phyloP scores from a whole-genome alignment of 1,139 yeast species.

The Lodderomyces jiufengensis region DNA sequence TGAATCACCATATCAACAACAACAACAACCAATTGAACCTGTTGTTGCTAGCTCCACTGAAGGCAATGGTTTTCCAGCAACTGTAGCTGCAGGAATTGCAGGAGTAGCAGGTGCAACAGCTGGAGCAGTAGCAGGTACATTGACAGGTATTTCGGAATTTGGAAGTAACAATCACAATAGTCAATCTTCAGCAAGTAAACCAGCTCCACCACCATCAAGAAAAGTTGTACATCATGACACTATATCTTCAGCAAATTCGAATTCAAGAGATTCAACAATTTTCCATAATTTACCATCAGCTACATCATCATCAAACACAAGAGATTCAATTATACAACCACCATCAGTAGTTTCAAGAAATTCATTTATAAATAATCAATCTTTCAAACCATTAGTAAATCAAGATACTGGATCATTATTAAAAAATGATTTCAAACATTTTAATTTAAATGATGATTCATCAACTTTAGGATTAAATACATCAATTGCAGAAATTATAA shows the following conservation, averaged over 20 bases:
- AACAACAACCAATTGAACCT: conserved; percentile 18
- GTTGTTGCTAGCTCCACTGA: conserved; percentile 2
- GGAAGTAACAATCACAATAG: neutral
- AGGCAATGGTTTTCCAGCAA: neutral
- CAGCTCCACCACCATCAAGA: conserved; percentile 76
- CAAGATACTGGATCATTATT: conserved; percentile 37
- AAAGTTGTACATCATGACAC: conserved; percentile 36
- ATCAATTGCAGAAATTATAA: conserved; percentile 77
- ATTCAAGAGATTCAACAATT: conserved; percentile 23
- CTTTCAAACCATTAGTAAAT: conserved; percentile 13
- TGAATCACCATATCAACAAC: conserved; percentile 6
- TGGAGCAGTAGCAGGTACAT: neutral
- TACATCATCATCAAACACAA: conserved; percentile 30
- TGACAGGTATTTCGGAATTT: too few species aligned
- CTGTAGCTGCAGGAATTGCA: conserved; percentile 1
- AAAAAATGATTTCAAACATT: conserved; percentile 44
- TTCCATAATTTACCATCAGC: conserved; percentile 50
- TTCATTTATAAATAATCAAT: conserved; percentile 23
- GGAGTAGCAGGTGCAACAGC: neutral
- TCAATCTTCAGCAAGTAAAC: conserved; percentile 18
- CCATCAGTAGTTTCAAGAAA: conserved; percentile 21
- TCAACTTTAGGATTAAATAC: conserved; percentile 57
- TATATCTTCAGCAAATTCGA: conserved; percentile 1
- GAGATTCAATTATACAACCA: conserved; percentile 7
- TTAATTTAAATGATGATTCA: conserved; percentile 19